Evolutionary conservation across 208 protist genomes (phyloP), one percentile per base, ranked within the genome.

Genomic region (Leishmania tropica): DNA sequence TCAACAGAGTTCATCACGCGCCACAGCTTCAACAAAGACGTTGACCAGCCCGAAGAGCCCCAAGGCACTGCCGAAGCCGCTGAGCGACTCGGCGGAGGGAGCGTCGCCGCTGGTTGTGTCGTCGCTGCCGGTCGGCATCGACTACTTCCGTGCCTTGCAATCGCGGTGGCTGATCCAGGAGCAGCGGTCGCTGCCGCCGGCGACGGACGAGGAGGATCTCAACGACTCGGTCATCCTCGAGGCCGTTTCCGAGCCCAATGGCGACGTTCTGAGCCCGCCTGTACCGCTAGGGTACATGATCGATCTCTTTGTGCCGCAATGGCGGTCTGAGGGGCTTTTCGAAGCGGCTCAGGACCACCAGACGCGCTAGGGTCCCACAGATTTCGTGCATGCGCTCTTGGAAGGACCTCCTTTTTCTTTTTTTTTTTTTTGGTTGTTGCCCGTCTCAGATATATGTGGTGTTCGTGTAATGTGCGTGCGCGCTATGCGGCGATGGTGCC

Each of bases 271-370:
- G 71, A 84, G 72, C 28, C 92, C 92, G 19, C 81, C 89, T 19
- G 89, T 96, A 77, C 92, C 92, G 67, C 88, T 96, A 37, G 76
- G 67, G 15, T 91, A 93, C 77, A 94, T 94, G 90, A 91, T 96
- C 17, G 85, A 92, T 17, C 68, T 96, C 13, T 85, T 94, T 13
- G 88, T 92, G 28, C 90, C 89, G n/a, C 87, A 96, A 64, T 96
- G 92, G 92, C 84, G 83, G 7, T 88, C 87, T 0, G 89, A 91
- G 48, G 92, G 92, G 4, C 75, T 96, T 15, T 96, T 87, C 35
- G 89, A 90, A 42, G 81, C 88, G 15, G 86, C 83, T 15, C 75
- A 83, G 24, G 76, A 78, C 73, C 65, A 70, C 40, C 60, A 79
- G 24, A n/a, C n/a, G 19, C 73, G 73, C 4, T 76, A 45, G 35